Evolutionary conservation across 2,329 filamentous ascomycete species (phyloP).

Genomic region (Ophiognomonia clavigignenti-juglandacearum): DNA sequence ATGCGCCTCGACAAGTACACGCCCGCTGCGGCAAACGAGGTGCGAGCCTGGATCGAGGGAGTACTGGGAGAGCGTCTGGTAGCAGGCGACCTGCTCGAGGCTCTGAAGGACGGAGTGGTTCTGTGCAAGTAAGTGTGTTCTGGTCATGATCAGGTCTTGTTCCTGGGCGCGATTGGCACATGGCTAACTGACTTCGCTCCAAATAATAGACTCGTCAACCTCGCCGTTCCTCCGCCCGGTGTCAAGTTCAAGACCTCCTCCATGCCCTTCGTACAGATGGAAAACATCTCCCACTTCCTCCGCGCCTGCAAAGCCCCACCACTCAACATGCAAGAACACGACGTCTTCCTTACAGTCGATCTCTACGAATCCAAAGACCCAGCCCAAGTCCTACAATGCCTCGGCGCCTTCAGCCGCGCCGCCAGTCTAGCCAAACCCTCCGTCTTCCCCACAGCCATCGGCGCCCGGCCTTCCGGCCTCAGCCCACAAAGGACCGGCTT

Average conservation of each 20-base stretch:
- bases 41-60: conserved; percentile 78
- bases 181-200: conserved; percentile 2
- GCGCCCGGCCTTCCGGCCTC: conserved; percentile 58
- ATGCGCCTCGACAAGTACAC: conserved; percentile 92
- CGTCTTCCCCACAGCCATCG: conserved; percentile 71
- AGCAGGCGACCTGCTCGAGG: conserved; percentile 73
- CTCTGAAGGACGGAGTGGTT: conserved; percentile 83
- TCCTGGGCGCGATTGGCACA: neutral
- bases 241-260: conserved; percentile 86
- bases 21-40: conserved; percentile 81
- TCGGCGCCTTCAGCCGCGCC: conserved; percentile 85
- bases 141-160: no score
- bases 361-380: conserved; percentile 94
- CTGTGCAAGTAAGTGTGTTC: conserved; percentile 72
- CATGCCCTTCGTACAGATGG: conserved; percentile 99
- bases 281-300: conserved; percentile 96
- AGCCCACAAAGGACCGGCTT: conserved; percentile 63
- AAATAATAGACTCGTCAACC: conserved; percentile 70
- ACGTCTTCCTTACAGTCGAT: conserved; percentile 95
- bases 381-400: conserved; percentile 88
- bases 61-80: conserved; percentile 69
- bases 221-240: conserved; percentile 68
- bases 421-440: conserved; percentile 71
- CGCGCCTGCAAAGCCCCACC: conserved; percentile 80
- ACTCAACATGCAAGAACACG: conserved; percentile 84